Evolutionary conservation across 169 alveolate genomes (phyloP).

Genomic region (Babesia ovis): DNA sequence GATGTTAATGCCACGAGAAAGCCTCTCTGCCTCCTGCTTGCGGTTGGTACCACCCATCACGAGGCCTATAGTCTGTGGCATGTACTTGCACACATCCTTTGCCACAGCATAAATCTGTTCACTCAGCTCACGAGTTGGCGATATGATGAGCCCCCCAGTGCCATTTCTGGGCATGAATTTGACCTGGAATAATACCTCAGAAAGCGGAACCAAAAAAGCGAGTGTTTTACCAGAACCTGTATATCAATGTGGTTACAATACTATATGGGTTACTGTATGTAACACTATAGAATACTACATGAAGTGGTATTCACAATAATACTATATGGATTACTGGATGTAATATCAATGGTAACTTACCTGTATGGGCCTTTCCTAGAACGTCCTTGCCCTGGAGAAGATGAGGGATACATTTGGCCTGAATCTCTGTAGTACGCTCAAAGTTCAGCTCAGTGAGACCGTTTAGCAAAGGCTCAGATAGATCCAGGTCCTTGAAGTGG

Average conservation of each 20-base stretch:
- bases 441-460: constrained; percentile 90
- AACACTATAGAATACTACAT: background rate
- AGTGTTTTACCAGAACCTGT: constrained; percentile 98
- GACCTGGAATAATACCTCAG: constrained; percentile 92
- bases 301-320: background rate
- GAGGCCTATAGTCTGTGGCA: constrained; percentile 95
- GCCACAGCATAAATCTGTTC: constrained; percentile 96
- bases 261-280: background rate
- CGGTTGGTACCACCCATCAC: constrained; percentile 99
- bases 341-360: constrained; percentile 20
- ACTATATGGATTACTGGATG: too few species aligned
- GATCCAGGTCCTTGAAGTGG: constrained; percentile 83
- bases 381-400: constrained; percentile 96
- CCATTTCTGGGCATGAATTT: constrained; percentile 92
- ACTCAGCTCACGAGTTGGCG: constrained; percentile 99
- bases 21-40: constrained; percentile 93
- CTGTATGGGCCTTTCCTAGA: constrained; percentile 96
- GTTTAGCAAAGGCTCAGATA: constrained; percentile 89
- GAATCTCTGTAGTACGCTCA: constrained; percentile 92
- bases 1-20: constrained; percentile 93
- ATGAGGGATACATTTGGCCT: constrained; percentile 96
- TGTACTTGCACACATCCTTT: constrained; percentile 88
- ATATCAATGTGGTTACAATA: background rate
- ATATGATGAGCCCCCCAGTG: constrained; percentile 91
- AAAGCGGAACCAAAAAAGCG: constrained; percentile 97